Evolutionary conservation across 192 early-diverging fungal genomes (phyloP).

Genomic region (Rhizophlyctis rosea): DNA sequence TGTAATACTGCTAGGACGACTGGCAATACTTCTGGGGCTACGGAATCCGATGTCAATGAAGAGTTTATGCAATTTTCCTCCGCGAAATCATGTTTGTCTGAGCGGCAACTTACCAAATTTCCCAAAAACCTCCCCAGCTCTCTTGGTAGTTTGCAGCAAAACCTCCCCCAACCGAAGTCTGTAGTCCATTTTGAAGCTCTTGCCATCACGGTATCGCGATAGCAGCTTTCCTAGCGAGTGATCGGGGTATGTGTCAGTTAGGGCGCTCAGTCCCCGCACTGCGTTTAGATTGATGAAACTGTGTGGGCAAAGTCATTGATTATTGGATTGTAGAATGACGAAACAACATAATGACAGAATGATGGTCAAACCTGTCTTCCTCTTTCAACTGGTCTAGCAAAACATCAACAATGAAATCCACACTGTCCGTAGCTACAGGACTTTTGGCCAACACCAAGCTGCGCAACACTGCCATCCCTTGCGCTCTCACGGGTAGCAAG

Average conservation of each 20-base stretch:
- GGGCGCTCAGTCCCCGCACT: slow-evolving; percentile 75
- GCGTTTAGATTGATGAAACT: slow-evolving; percentile 94
- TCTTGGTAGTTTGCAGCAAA: slow-evolving; percentile 78
- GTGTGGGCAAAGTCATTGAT: slow-evolving; percentile 10
- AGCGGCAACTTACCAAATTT: slow-evolving; percentile 63
- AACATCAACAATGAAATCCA: slow-evolving; percentile 67
- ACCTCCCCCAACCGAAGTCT: slow-evolving; percentile 84
- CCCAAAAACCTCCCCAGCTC: slow-evolving; percentile 74
- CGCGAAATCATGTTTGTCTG: no score
- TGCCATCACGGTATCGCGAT: slow-evolving; percentile 56
- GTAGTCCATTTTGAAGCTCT: slow-evolving; percentile 55
- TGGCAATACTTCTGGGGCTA: slow-evolving; percentile 30
- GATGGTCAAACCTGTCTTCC: slow-evolving; percentile 64
- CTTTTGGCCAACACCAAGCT: slow-evolving; percentile 75
- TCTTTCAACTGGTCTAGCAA: slow-evolving; percentile 77
- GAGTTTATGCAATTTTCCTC: no score
- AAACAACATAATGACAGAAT: not conserved
- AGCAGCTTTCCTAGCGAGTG: slow-evolving; percentile 67
- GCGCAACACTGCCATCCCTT: slow-evolving; percentile 78
- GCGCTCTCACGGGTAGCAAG: slow-evolving; percentile 81
- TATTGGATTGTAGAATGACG: slow-evolving; percentile 8
- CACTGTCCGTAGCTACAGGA: slow-evolving; percentile 48
- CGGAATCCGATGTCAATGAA: no score
- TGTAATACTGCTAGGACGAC: slow-evolving; percentile 38
- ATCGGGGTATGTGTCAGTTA: slow-evolving; percentile 78